Conservation (phyloP, 768 basidiomycete species). For the Cystofilobasidium ferigula region DNA sequence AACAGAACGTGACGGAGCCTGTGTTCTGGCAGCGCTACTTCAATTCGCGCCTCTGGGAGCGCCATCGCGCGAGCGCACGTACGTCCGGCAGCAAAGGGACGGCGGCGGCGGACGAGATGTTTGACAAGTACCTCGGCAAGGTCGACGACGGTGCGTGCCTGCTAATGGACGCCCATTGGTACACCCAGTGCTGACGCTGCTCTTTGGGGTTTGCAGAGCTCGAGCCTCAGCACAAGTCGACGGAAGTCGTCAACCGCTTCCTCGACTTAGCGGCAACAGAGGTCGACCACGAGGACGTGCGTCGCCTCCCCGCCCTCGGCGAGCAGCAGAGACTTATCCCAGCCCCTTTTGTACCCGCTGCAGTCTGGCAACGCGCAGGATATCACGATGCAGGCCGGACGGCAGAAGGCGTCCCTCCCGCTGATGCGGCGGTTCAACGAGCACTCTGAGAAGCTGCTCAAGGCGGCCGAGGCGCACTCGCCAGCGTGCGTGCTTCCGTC, state of each 20-base stretch:
- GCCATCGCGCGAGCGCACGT: slow-evolving; percentile 83
- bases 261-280: slow-evolving; percentile 77
- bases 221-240: slow-evolving; percentile 60
- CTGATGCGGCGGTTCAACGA: slow-evolving; percentile 96
- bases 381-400: slow-evolving; percentile 88
- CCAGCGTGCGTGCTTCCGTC: neutral
- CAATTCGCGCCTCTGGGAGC: slow-evolving; percentile 87
- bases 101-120: slow-evolving; percentile 56
- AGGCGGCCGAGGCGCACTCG: slow-evolving; percentile 41
- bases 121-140: slow-evolving; percentile 90
- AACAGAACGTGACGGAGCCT: slow-evolving; percentile 54
- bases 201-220: slow-evolving; percentile 45
- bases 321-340: slow-evolving; percentile 1
- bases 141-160: slow-evolving; percentile 78
- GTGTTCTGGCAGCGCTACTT: slow-evolving; percentile 98
- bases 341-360: neutral
- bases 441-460: slow-evolving; percentile 80
- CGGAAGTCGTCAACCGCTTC: slow-evolving; percentile 61
- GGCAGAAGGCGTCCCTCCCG: slow-evolving; percentile 74
- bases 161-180: neutral
- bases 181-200: neutral
- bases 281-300: slow-evolving; percentile 82
- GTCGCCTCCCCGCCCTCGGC: slow-evolving; percentile 6
- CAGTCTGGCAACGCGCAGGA: slow-evolving; percentile 85
- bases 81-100: slow-evolving; percentile 56